A percentile compares a stretch with the other conserved stretches of the same genome.
phyloP scores from a whole-genome alignment of 2,329 filamentous ascomycete species.

The Remersonia thermophila region DNA sequence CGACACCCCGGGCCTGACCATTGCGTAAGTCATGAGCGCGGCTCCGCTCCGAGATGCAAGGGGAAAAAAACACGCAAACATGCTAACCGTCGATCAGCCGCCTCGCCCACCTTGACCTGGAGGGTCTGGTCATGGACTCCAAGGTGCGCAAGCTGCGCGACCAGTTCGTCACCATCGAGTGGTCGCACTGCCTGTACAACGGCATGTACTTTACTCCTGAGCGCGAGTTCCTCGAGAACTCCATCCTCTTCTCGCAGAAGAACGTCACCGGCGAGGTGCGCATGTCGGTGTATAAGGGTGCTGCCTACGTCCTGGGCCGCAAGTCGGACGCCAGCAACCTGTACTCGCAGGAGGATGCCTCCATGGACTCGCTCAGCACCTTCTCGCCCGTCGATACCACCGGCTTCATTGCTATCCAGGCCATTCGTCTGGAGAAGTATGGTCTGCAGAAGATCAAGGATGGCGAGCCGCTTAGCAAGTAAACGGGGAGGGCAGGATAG shows the following conservation, averaged over 20 bases:
- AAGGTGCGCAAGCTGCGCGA: slow-evolving; percentile 46
- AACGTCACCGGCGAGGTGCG: slow-evolving; percentile 25
- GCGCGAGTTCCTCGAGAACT: slow-evolving; percentile 49
- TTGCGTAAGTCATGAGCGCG: slow-evolving; percentile 14
- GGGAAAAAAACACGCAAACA: too few species aligned
- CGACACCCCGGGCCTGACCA: slow-evolving; percentile 46
- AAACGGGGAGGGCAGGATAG: background rate
- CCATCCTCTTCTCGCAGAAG: slow-evolving; percentile 48
- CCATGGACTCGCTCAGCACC: slow-evolving; percentile 37
- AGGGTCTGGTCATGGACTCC: slow-evolving; percentile 39
- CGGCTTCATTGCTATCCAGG: slow-evolving; percentile 56
- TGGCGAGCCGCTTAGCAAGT: slow-evolving; percentile 22
- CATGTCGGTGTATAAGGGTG: slow-evolving; percentile 23
- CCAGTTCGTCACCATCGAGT: slow-evolving; percentile 42
- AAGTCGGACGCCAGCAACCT: slow-evolving; percentile 35
- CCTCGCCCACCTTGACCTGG: slow-evolving; percentile 35
- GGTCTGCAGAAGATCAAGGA: slow-evolving; percentile 28
- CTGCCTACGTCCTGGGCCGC: slow-evolving; percentile 33
- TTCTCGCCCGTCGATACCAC: slow-evolving; percentile 30
- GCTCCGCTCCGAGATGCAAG: too few species aligned
- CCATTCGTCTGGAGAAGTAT: slow-evolving; percentile 50
- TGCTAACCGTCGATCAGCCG: too few species aligned
- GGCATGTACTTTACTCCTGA: slow-evolving; percentile 40
- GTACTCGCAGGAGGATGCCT: slow-evolving; percentile 36
- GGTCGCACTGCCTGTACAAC: slow-evolving; percentile 33